These are phyloP conservation scores for Cutaneotrichosporon dermatis DNA, from an alignment of 1,284 basidiomycete genomes.

Conservation along the genomic window DNA sequence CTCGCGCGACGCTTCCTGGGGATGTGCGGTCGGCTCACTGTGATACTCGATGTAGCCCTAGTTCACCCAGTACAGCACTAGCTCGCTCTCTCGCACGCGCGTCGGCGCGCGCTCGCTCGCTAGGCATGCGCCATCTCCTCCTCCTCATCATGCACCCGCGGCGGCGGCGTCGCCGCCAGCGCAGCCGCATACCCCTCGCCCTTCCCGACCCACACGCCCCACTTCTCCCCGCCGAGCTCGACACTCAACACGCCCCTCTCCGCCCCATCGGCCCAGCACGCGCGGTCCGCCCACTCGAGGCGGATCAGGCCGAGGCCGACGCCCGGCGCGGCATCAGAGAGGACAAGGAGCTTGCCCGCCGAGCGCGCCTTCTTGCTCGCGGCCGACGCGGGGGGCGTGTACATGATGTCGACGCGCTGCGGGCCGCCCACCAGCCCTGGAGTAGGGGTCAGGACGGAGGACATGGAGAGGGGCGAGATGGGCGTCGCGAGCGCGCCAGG, in stretches of 20 bases:
- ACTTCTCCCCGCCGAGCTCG: constrained; percentile 25
- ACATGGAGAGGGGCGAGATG: not conserved
- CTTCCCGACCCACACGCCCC: constrained; percentile 34
- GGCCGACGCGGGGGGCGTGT: constrained; percentile 30
- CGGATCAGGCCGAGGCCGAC: constrained; percentile 45
- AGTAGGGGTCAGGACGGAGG: not conserved
- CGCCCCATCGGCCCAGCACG: constrained; percentile 27
- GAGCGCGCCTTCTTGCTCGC: constrained; percentile 37
- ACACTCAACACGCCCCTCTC: constrained; percentile 25
- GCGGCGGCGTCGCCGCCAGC: constrained; percentile 12
- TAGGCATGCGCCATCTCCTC: constrained; percentile 2
- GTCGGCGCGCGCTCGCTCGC: not conserved
- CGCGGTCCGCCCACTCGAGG: constrained; percentile 43
- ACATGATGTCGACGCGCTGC: constrained; percentile 30
- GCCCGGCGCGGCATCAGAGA: constrained; percentile 20
- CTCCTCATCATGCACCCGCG: constrained; percentile 10
- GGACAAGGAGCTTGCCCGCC: constrained; percentile 41
- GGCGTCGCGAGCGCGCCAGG: not conserved
- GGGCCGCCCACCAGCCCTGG: not conserved
- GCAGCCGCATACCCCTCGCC: constrained; percentile 39
- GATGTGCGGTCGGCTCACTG: no score
- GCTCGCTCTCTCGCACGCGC: no score
- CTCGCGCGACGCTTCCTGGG: not conserved
- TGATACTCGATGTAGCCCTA: no score
- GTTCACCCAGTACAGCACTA: no score